Evolutionary conservation across 805 yeast genomes (phyloP).

Genomic region (Yarrowia phangngaensis): DNA sequence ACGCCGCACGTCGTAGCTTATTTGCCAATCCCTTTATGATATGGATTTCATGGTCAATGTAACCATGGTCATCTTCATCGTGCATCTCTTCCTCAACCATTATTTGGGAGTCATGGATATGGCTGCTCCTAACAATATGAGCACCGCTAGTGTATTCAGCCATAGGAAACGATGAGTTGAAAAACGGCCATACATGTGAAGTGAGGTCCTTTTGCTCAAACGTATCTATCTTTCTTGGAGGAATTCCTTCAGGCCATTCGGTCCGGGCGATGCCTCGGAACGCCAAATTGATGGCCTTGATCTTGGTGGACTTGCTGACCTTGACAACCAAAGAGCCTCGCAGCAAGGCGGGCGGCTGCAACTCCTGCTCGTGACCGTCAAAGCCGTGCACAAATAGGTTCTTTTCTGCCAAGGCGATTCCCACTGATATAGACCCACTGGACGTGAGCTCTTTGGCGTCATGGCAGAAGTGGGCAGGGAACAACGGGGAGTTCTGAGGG

Average conservation of each 20-base stretch:
- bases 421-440: constrained; percentile 64
- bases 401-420: constrained; percentile 73
- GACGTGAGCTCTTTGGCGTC: constrained; percentile 51
- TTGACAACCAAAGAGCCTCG: constrained; percentile 75
- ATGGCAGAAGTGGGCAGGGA: constrained; percentile 16
- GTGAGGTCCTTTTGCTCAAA: constrained; percentile 63
- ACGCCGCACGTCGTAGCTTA: constrained; percentile 33
- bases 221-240: constrained; percentile 72
- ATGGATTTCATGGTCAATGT: constrained; percentile 9
- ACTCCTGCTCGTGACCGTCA: constrained; percentile 50
- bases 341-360: constrained; percentile 47
- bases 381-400: constrained; percentile 80
- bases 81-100: constrained; percentile 23
- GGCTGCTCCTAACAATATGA: constrained; percentile 37
- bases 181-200: constrained; percentile 90
- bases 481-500: constrained; percentile 10
- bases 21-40: constrained; percentile 31
- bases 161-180: constrained; percentile 43
- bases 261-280: constrained; percentile 70
- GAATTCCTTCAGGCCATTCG: constrained; percentile 96
- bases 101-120: constrained; percentile 1
- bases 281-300: constrained; percentile 60
- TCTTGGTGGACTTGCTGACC: constrained; percentile 64
- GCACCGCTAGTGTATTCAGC: constrained; percentile 47
- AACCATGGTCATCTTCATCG: constrained; percentile 5